These are phyloP conservation scores for Chaetomium strumarium DNA, from an alignment of 2,329 filamentous ascomycete genomes.

Conservation along the genomic window DNA sequence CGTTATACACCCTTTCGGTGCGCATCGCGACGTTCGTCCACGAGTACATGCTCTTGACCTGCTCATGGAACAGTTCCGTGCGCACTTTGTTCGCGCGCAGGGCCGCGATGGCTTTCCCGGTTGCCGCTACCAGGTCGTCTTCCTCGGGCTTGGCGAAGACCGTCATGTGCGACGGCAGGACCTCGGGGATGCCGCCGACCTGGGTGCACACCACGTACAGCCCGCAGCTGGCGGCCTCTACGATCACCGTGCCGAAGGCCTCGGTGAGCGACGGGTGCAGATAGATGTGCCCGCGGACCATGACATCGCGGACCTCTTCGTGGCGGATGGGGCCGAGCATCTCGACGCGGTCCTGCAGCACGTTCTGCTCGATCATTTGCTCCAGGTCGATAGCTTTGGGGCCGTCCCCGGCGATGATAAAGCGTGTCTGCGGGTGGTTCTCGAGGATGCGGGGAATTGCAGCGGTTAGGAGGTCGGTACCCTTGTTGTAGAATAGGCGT, in stretches of 20 bases:
- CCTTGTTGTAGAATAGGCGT: slow-evolving; percentile 97
- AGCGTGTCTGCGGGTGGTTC: slow-evolving; percentile 85
- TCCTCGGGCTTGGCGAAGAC: slow-evolving; percentile 96
- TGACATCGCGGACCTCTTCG: slow-evolving; percentile 94
- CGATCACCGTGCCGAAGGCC: slow-evolving; percentile 95
- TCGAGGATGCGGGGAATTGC: slow-evolving; percentile 89
- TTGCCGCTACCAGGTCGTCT: slow-evolving; percentile 86
- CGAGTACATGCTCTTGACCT: slow-evolving; percentile 97
- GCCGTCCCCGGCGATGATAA: slow-evolving; percentile 92
- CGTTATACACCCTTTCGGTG: slow-evolving; percentile 91
- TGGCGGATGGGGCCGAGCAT: slow-evolving; percentile 89
- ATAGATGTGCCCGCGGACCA: slow-evolving; percentile 95
- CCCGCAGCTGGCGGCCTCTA: slow-evolving; percentile 92
- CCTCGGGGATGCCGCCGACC: slow-evolving; percentile 94
- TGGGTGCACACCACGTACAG: slow-evolving; percentile 95
- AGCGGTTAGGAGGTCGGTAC: slow-evolving; percentile 92
- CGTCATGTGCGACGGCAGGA: slow-evolving; percentile 93
- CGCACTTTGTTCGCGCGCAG: slow-evolving; percentile 80
- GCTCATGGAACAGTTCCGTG: slow-evolving; percentile 91
- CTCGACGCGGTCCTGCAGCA: slow-evolving; percentile 87
- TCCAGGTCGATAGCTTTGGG: slow-evolving; percentile 97
- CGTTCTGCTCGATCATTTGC: slow-evolving; percentile 94
- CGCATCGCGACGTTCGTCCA: slow-evolving; percentile 94
- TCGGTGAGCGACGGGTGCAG: slow-evolving; percentile 92
- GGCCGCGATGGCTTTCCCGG: slow-evolving; percentile 79